Evolutionary conservation across 352 stramenopile species (phyloP), one percentile per base, ranked within the genome.

Genomic region (Blastocystis sp.): DNA sequence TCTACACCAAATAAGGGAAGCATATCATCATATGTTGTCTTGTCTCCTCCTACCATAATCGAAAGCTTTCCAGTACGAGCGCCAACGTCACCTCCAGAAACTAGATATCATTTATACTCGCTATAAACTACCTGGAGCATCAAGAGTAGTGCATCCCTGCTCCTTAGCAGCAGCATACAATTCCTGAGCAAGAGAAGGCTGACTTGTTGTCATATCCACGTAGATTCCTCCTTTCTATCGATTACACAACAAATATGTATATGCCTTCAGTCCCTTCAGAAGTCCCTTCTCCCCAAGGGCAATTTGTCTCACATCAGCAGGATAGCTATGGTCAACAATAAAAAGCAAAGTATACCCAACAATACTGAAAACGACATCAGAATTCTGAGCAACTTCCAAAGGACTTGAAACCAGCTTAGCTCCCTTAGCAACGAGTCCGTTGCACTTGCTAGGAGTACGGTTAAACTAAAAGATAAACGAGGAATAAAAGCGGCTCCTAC

Each of bases 31-130:
- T 95, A 90, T 0, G 90, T 90, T 27, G 94, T 91, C 29, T 93
- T 90, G 39, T 96, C 93, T 19, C 93, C 93, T 21, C 93, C 93
- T 29, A 95, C 92, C 93, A 96, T 96, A 80, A 96, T 94, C 6
- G 92, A 94, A 21, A 96, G 88, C 9, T 91, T 92, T 27, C 88
- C 93, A 39, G 95, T 91, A n/a, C 91, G 91, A 1, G 93, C 93
- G n/a, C 93, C 93, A 87, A 96, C 88, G 71, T 95, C 93, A 12
- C 93, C 93, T 78, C 93, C 93, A 0, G 91, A 95, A 21, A 96
- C 93, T 83, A 67, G 21, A 37, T 32, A 27, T 83, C 32, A 57
- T 21, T 27, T 21, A 1, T 11, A 54, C 7, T 46, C n/a, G 6
- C 42, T 29, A 29, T 54, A 35, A 24, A 77, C 42, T 83, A 83